These are phyloP conservation scores for Diversispora epigaea DNA, from an alignment of 192 early-diverging fungal genomes.

Conservation along the genomic window DNA sequence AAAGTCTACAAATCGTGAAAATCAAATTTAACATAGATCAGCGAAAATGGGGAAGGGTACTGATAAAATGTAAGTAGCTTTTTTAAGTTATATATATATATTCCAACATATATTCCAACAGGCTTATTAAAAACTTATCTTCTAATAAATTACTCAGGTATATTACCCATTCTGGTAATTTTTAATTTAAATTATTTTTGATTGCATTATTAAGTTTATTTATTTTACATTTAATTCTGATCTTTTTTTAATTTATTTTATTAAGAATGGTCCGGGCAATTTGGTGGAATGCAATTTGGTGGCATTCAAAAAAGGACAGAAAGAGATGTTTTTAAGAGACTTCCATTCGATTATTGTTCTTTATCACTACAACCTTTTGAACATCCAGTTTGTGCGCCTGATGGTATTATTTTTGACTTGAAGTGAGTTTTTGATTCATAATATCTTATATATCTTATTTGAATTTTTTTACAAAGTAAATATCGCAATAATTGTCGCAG, in stretches of 20 bases:
- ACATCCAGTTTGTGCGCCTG: constrained; percentile 79
- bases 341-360: constrained; percentile 86
- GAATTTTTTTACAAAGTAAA: not conserved
- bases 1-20: no score
- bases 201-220: not conserved
- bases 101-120: no score
- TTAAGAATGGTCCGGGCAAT: constrained; percentile 51
- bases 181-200: not conserved
- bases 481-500: no score
- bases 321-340: constrained; percentile 62
- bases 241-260: not conserved
- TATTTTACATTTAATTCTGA: not conserved
- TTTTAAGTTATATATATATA: not conserved
- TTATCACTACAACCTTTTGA: constrained; percentile 88
- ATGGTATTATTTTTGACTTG: constrained; percentile 88
- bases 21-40: no score
- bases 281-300: constrained; percentile 60
- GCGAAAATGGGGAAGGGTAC: constrained; percentile 29
- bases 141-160: constrained; percentile 1
- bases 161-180: constrained; percentile 30
- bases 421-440: constrained; percentile 38
- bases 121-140: not conserved
- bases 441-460: not conserved
- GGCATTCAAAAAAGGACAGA: constrained; percentile 60
- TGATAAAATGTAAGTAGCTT: constrained; percentile 27